phyloP scores from a whole-genome alignment of 2,329 filamentous ascomycete species.

The Coleophoma cylindrospora region DNA sequence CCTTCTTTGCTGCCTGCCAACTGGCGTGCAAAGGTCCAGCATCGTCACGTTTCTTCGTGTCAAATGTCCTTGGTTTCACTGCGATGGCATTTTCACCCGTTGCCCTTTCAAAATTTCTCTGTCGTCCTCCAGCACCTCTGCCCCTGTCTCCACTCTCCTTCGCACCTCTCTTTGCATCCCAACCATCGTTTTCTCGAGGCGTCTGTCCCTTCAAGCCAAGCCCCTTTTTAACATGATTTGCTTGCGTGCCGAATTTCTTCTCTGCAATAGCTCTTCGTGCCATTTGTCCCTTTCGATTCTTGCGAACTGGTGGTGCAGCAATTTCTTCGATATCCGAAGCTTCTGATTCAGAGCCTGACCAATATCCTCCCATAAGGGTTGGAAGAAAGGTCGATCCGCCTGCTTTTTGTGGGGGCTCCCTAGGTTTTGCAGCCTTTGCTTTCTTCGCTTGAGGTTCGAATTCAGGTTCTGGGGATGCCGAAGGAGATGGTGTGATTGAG shows the following conservation, averaged over 20 bases:
- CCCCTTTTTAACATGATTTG: constrained; percentile 32
- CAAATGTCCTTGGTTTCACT: constrained; percentile 19
- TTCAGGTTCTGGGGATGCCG: constrained; percentile 9
- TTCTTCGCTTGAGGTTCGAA: constrained; percentile 14
- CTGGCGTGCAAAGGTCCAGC: constrained; percentile 54
- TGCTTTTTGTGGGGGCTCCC: constrained; percentile 5
- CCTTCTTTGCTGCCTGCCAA: constrained; percentile 53
- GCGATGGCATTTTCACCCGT: constrained; percentile 22
- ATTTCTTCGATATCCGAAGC: constrained; percentile 61
- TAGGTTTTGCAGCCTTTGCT: constrained; percentile 8
- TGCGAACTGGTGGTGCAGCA: constrained; percentile 49
- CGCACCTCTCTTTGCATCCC: constrained; percentile 55
- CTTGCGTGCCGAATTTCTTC: constrained; percentile 69
- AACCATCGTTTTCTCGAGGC: constrained; percentile 40
- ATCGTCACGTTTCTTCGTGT: constrained; percentile 38
- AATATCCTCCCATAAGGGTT: constrained; percentile 73
- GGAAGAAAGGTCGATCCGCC: constrained; percentile 61
- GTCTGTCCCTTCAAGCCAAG: constrained; percentile 10
- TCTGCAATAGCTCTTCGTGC: constrained; percentile 77
- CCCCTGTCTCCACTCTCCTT: constrained; percentile 9
- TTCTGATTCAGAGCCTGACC: constrained; percentile 65
- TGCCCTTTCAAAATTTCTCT: constrained; percentile 4
- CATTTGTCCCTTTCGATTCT: constrained; percentile 72
- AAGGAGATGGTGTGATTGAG: constrained; percentile 3
- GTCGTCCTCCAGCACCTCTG: constrained; percentile 4